Base-by-base conservation (phyloP, 148 eudicot species). In the Heliosperma pusillum region DNA sequence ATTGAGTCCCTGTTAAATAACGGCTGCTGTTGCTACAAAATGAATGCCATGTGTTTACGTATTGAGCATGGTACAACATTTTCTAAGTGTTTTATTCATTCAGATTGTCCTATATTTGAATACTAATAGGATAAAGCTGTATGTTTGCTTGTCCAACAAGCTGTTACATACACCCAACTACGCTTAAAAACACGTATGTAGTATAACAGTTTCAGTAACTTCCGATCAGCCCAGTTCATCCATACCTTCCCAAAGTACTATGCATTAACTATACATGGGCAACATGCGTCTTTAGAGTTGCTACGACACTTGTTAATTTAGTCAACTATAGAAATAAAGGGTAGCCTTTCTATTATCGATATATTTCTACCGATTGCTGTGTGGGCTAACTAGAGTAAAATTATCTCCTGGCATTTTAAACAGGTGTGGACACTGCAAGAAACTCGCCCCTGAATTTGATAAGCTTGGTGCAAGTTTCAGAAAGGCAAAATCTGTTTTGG, bases 341-440 rank as follows among this genome's bases (percentile, higher is more conserved):
- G 66, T 24, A 61, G 16, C 65, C 11, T 4, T 24, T 61, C 66
- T 12, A 62, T 29, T 1, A 30, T 16, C 15, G 36, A 36, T 66
- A 30, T 19, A 10, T 59, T 11, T 25, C 27, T 9, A 59, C 3
- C 15, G 9, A 59, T 73, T 58, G 66, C 15, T 60, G 72, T 50
- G 4, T 26, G 61, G 7, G 72, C 20, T 16, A 24, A 44, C 58
- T 69, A 30, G n/a, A 58, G 36, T 21, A 45, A 58, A 7, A 25
- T 15, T 68, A 10, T 63, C 16, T 72, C 25, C 50, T 76, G 57
- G 71, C 21, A 61, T 64, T 47, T 62, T 40, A 74, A 36, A 72
- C 74, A 95, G 98, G 98, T 95, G 98, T 82, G 98, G 98, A 12
- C 98, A 95, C 83, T 95, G 98, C 88, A 88, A 95, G 80, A 95